These are phyloP conservation scores for Salicornia ramosissima DNA, from an alignment of 148 eudicot species.

Conservation along the genomic window DNA sequence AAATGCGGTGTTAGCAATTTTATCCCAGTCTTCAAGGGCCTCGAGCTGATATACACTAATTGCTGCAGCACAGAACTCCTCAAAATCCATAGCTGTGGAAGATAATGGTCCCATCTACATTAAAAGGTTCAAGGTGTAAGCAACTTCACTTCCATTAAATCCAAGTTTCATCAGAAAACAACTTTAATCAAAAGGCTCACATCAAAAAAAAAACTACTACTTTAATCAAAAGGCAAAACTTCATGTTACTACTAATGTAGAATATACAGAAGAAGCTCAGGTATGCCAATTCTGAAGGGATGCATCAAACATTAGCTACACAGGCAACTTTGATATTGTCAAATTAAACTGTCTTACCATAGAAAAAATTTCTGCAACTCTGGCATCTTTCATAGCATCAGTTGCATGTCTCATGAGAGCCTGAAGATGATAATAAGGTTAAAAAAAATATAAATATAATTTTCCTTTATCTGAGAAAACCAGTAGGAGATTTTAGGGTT, in stretches of 20 bases:
- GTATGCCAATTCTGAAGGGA: not conserved
- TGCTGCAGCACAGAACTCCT: constrained; percentile 86
- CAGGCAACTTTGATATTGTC: not conserved
- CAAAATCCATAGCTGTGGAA: constrained; percentile 58
- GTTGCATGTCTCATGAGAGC: constrained; percentile 71
- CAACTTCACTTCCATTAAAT: not conserved
- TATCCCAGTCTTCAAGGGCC: constrained; percentile 89
- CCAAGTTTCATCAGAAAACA: not conserved
- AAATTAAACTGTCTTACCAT: constrained; percentile 50
- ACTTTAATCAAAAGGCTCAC: not conserved
- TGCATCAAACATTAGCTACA: not conserved
- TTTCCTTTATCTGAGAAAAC: not conserved
- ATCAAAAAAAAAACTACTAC: not conserved
- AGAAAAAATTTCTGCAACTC: constrained; percentile 58
- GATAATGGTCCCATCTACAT: constrained; percentile 76
- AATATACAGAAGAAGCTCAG: not conserved
- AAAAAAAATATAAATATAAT: constrained; percentile 4
- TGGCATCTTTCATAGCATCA: constrained; percentile 79
- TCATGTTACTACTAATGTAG: too few relatives aligned
- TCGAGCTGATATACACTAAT: constrained; percentile 83
- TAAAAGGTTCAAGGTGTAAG: constrained; percentile 12
- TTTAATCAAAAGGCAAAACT: not conserved
- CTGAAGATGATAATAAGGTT: constrained; percentile 37
- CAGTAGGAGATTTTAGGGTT: not conserved
- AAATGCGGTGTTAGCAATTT: constrained; percentile 59